Evolutionary conservation across 2,329 filamentous ascomycete species (phyloP).

Genomic region (Penicillium brevicompactum): DNA sequence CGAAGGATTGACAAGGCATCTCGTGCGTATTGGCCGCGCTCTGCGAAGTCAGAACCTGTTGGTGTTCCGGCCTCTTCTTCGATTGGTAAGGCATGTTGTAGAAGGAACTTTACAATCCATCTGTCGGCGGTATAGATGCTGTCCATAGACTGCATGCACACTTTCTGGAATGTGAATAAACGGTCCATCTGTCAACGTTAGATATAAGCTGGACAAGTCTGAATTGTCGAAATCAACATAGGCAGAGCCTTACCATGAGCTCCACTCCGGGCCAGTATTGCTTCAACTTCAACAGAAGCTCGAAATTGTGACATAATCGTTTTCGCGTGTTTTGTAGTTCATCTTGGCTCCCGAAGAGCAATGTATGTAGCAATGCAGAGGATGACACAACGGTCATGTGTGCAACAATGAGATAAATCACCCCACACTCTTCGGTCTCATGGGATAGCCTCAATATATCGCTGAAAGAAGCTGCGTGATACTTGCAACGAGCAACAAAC

Average conservation of each 20-base stretch:
- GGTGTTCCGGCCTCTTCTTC: constrained; percentile 12
- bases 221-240: not conserved
- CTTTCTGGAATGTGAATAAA: constrained; percentile 21
- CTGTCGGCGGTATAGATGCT: constrained; percentile 21
- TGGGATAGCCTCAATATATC: constrained; percentile 4
- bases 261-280: constrained; percentile 15
- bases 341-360: constrained; percentile 32
- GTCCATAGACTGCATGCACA: constrained; percentile 21
- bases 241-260: constrained; percentile 5
- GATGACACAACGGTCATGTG: constrained; percentile 42
- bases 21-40: constrained; percentile 17
- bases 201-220: not conserved
- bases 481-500: constrained; percentile 17
- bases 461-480: constrained; percentile 8
- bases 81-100: constrained; percentile 24
- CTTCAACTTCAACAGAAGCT: constrained; percentile 13
- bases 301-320: constrained; percentile 10
- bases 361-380: constrained; percentile 36
- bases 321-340: constrained; percentile 8
- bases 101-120: constrained; percentile 24
- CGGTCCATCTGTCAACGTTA: constrained; percentile 9
- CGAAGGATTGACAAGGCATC: constrained; percentile 22
- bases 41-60: constrained; percentile 9
- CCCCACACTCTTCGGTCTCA: constrained; percentile 28
- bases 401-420: constrained; percentile 34